Base-by-base conservation (phyloP, 345 rosid genomes). In the Laguncularia racemosa region DNA sequence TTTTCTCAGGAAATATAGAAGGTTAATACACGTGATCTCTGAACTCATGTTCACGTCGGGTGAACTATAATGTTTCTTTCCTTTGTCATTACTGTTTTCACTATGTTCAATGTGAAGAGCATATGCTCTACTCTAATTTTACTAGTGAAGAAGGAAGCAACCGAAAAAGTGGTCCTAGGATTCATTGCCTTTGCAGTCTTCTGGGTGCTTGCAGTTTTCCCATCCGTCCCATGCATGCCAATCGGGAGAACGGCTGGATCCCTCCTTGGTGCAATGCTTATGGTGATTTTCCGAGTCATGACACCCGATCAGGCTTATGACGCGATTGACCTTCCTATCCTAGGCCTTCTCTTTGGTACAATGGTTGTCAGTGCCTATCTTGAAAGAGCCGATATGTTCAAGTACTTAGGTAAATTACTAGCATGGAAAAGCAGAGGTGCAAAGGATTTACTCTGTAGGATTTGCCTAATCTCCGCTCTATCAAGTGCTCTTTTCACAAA, bases 241-340 rank as follows among this genome's bases (percentile, higher is more conserved):
- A 65, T 86, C n/a, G 96, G 98, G 53, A 79, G 96, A 59, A 92
- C 98, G 0, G 96, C 98, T 1, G 98, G 98, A 20, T 80, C 96
- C 15, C 85, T 89, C 5, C 69, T 89, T 0, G 91, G 93, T 11
- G 98, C 91, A 26, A 80, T 80, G 91, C 85, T 89, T 16, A 92
- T 89, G 98, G 95, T 92, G 48, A 55, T 92, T 48, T 89, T 86
- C 70, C 77, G 20, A 56, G 89, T 89, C 48, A 63, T 84, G 33
- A 69, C 86, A 18, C 91, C 93, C 0, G 88, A 84, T 33, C 80
- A 88, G 57, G 96, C 95, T 12, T 86, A 86, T 33, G 84, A 78
- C 12, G 84, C 98, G 13, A 86, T 92, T 49, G 95, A 92, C 68
- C 91, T 92, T 23, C 83, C 90, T 2, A 84, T 92, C 38, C 89